These are phyloP conservation scores for Populus hybrid DNA, from an alignment of 441 rosid species.

Conservation along the genomic window DNA sequence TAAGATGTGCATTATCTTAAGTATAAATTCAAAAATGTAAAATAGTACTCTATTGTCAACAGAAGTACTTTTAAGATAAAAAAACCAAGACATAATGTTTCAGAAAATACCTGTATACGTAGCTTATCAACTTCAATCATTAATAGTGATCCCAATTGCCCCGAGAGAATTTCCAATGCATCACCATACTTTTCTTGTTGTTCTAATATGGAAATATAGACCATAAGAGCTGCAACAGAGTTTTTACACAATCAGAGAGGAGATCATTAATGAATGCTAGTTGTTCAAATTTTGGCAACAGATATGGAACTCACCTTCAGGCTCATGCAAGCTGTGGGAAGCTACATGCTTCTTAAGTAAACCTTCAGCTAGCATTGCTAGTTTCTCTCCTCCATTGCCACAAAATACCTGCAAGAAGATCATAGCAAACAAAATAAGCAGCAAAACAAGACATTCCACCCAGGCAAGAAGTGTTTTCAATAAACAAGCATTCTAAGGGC, in stretches of 20 bases:
- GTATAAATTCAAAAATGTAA: neutral
- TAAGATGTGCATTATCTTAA: neutral
- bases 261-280: constrained; percentile 6
- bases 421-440: constrained; percentile 13
- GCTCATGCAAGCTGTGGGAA: constrained; percentile 95
- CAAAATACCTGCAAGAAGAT: constrained; percentile 63
- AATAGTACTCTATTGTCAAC: neutral
- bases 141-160: constrained; percentile 84
- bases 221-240: constrained; percentile 69
- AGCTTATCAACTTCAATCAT: constrained; percentile 89
- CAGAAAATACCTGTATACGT: constrained; percentile 79
- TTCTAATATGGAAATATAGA: constrained; percentile 91
- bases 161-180: constrained; percentile 84
- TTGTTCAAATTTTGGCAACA: neutral
- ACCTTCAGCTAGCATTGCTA: constrained; percentile 85
- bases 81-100: constrained; percentile 16
- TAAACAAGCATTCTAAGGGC: neutral
- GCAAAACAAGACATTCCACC: neutral
- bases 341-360: constrained; percentile 89
- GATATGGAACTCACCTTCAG: constrained; percentile 62
- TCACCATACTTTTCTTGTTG: constrained; percentile 78
- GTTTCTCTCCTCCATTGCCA: constrained; percentile 84
- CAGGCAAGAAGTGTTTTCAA: neutral
- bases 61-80: neutral
- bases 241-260: constrained; percentile 9